Evolutionary conservation across 768 basidiomycete genomes (phyloP).

Genomic region (Gelatoporia subvermispora): DNA sequence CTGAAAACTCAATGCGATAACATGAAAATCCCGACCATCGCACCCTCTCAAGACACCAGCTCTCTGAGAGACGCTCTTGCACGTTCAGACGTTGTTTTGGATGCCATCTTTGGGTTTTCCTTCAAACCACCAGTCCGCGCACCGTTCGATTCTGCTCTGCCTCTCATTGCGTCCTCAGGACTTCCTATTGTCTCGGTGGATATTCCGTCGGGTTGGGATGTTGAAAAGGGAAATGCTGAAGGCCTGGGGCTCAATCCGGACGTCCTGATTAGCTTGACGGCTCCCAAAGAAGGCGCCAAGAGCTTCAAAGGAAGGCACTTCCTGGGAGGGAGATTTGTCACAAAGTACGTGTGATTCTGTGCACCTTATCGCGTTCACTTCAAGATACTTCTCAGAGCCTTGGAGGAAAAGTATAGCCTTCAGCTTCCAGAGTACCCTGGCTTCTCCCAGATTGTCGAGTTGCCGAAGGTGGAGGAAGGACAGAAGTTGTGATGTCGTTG

Average conservation of each 20-base stretch:
- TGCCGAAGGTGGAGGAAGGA: slow-evolving; percentile 26
- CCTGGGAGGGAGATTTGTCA: slow-evolving; percentile 90
- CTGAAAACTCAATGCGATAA: slow-evolving; percentile 85
- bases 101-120: slow-evolving; percentile 97
- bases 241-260: slow-evolving; percentile 64
- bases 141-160: slow-evolving; percentile 79
- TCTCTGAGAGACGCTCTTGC: slow-evolving; percentile 46
- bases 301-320: slow-evolving; percentile 81
- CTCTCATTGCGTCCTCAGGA: slow-evolving; percentile 53
- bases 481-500: slow-evolving; percentile 11
- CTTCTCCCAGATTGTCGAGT: slow-evolving; percentile 79
- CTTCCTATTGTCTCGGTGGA: slow-evolving; percentile 92
- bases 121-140: slow-evolving; percentile 87
- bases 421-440: slow-evolving; percentile 82
- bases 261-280: slow-evolving; percentile 86
- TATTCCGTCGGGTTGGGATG: slow-evolving; percentile 96
- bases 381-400: slow-evolving; percentile 37
- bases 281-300: slow-evolving; percentile 85
- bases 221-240: slow-evolving; percentile 65
- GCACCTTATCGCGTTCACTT: neutral
- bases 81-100: slow-evolving; percentile 78
- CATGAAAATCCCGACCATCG: slow-evolving; percentile 74
- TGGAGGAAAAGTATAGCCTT: slow-evolving; percentile 72
- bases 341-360: slow-evolving; percentile 55
- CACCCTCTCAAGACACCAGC: slow-evolving; percentile 41